A percentile compares a stretch with the other conserved stretches of the same genome.
Evolutionary conservation across 495 filamentous ascomycete genomes (phyloP).

Genomic region (Elaphomyces granulatus): DNA sequence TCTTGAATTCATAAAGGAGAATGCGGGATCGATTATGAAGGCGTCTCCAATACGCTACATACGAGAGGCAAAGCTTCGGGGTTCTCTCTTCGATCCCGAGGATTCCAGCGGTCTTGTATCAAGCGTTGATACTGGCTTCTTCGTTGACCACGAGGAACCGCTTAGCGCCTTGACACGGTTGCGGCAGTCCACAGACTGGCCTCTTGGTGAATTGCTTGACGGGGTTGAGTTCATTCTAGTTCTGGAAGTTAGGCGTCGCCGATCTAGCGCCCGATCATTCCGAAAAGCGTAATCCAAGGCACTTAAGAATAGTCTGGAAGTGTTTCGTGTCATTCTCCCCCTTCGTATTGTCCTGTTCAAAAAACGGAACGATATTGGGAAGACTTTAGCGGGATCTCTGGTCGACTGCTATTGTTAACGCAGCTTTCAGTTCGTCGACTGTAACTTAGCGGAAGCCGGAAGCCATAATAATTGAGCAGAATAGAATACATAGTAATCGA

Average conservation of each 20-base stretch:
- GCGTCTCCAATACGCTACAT: slow-evolving; percentile 4
- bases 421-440: too few species aligned
- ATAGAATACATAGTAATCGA: too few species aligned
- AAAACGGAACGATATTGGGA: too few species aligned
- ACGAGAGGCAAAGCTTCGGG: slow-evolving; percentile 17
- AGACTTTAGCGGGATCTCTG: too few species aligned
- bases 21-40: not conserved
- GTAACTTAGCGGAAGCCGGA: too few species aligned
- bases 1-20: not conserved
- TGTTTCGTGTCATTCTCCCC: too few species aligned
- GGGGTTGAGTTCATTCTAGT: slow-evolving; percentile 22
- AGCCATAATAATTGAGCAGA: too few species aligned
- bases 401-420: too few species aligned
- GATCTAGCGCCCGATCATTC: slow-evolving; percentile 7
- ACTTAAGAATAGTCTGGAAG: too few species aligned
- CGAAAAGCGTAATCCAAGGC: too few species aligned
- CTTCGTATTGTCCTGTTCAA: too few species aligned
- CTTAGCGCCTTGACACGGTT: slow-evolving; percentile 15
- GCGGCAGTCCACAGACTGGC: slow-evolving; percentile 18
- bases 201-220: slow-evolving; percentile 22
- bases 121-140: slow-evolving; percentile 21
- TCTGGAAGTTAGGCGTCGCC: slow-evolving; percentile 11
- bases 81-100: slow-evolving; percentile 15
- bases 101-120: slow-evolving; percentile 14
- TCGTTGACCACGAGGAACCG: slow-evolving; percentile 23